A percentile compares a stretch with the other conserved stretches of the same genome.
Conservation (phyloP, 2,329 filamentous ascomycete genomes). For the Cordyceps tenuipes region DNA sequence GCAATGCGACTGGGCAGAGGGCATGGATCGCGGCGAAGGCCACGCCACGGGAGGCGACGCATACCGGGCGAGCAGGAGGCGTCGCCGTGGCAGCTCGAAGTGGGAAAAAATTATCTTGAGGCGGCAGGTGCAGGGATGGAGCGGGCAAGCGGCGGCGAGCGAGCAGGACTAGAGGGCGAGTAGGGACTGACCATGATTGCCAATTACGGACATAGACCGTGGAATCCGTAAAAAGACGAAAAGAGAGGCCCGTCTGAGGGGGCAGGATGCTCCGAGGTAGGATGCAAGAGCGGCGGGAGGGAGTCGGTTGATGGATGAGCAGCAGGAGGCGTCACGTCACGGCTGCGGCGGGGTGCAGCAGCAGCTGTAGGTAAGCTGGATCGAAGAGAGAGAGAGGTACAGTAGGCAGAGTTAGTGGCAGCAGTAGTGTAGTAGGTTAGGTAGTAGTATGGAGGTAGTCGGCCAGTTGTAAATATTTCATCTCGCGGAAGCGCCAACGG, state of each 20-base stretch:
- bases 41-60: background rate
- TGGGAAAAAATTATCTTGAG: constrained; percentile 7
- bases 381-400: too few species aligned
- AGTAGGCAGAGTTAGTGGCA: too few species aligned
- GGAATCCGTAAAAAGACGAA: constrained; percentile 6
- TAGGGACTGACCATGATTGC: constrained; percentile 8
- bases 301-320: background rate
- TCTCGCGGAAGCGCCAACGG: background rate
- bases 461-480: background rate
- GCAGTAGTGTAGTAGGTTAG: too few species aligned
- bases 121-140: background rate
- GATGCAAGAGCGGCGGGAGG: constrained; percentile 8
- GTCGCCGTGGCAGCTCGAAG: constrained; percentile 8
- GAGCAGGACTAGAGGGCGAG: background rate
- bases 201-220: constrained; percentile 4
- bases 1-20: background rate
- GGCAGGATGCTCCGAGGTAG: constrained; percentile 6
- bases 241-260: constrained; percentile 6
- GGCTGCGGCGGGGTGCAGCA: constrained; percentile 10
- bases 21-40: background rate
- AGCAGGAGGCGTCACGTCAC: constrained; percentile 11
- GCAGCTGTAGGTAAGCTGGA: background rate
- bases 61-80: constrained; percentile 10
- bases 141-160: background rate
- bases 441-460: background rate